These are phyloP conservation scores for Backusella circina DNA, from an alignment of 192 early-diverging fungal genomes.

Conservation along the genomic window DNA sequence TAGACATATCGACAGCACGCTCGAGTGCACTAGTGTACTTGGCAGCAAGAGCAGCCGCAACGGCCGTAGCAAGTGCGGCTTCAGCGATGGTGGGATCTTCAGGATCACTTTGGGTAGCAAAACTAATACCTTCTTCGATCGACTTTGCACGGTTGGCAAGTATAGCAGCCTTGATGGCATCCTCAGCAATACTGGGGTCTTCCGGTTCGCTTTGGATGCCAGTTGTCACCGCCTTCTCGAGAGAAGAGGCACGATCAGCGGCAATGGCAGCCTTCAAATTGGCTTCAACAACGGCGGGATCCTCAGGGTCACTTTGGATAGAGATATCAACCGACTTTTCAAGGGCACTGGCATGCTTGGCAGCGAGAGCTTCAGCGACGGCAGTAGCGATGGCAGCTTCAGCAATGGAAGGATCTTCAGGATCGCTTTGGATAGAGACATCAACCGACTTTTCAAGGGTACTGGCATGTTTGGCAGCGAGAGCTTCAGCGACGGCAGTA, in stretches of 20 bases:
- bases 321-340: neutral
- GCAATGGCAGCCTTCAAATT: constrained; percentile 6
- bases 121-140: neutral
- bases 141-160: neutral
- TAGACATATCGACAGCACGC: neutral
- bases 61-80: constrained; percentile 7
- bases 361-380: constrained; percentile 22
- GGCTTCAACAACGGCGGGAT: neutral
- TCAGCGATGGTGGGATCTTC: neutral
- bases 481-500: constrained; percentile 29
- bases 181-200: neutral
- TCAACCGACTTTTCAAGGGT: neutral
- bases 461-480: neutral
- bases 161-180: neutral
- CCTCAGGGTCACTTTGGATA: neutral
- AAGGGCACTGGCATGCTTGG: neutral
- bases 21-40: neutral
- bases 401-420: neutral
- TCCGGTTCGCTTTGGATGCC: neutral
- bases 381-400: neutral
- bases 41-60: neutral
- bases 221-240: constrained; percentile 5
- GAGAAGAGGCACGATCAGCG: constrained; percentile 14
- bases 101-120: constrained; percentile 6
- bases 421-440: neutral